Evolutionary conservation across 768 basidiomycete species (phyloP).

Genomic region (Mycena rebaudengoi): DNA sequence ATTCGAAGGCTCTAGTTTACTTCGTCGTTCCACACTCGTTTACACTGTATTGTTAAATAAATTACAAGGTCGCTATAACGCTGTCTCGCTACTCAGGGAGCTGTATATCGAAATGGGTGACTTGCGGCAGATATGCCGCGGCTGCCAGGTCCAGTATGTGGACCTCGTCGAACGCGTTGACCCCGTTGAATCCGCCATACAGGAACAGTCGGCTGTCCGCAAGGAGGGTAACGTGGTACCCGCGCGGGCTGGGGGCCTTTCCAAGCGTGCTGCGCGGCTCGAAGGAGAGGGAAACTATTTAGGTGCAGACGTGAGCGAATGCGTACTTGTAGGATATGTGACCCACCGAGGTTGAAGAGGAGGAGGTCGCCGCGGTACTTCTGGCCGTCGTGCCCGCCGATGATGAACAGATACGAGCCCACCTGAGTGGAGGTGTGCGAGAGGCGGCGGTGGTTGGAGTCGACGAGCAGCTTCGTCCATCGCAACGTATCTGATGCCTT

Average conservation of each 20-base stretch:
- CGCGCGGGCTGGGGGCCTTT: slow-evolving; percentile 74
- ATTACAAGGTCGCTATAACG: not conserved
- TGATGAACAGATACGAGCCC: slow-evolving; percentile 89
- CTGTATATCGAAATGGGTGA: slow-evolving; percentile 78
- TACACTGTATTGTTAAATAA: not conserved
- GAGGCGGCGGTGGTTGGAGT: slow-evolving; percentile 56
- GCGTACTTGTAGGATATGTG: not conserved
- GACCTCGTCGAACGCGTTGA: slow-evolving; percentile 85
- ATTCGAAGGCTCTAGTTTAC: not conserved
- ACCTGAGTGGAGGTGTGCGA: slow-evolving; percentile 91
- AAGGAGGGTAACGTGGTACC: slow-evolving; percentile 85
- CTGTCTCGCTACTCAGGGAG: slow-evolving; percentile 19
- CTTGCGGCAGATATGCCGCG: slow-evolving; percentile 89
- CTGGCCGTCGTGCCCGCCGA: slow-evolving; percentile 87
- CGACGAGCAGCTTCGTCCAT: slow-evolving; percentile 56
- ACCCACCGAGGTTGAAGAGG: slow-evolving; percentile 85
- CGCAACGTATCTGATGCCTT: slow-evolving; percentile 47
- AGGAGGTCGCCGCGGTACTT: slow-evolving; percentile 80
- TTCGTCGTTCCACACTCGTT: not conserved
- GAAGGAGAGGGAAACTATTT: slow-evolving; percentile 88
- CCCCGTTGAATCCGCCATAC: slow-evolving; percentile 90
- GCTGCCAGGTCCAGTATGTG: slow-evolving; percentile 87
- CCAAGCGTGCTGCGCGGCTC: slow-evolving; percentile 78
- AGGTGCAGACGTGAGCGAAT: not conserved
- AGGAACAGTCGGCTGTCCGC: slow-evolving; percentile 88